phyloP scores from a whole-genome alignment of 495 filamentous ascomycete genomes.

The Neurospora africana region DNA sequence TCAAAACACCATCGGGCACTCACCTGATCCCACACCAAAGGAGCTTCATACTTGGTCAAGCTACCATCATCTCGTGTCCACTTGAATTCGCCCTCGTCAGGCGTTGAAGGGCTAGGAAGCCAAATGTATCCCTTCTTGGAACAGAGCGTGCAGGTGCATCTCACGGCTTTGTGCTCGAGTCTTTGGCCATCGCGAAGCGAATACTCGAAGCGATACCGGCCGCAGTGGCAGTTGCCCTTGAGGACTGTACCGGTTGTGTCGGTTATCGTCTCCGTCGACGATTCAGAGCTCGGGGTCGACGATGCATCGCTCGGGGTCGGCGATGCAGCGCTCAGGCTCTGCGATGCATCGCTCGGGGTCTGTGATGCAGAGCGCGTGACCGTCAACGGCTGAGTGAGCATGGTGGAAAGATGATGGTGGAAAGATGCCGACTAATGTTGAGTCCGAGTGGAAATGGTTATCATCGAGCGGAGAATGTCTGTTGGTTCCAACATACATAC shows the following conservation, averaged over 20 bases:
- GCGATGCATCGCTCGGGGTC: neutral
- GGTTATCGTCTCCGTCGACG: neutral
- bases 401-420: neutral
- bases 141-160: conserved; percentile 16
- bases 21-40: conserved; percentile 1
- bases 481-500: neutral
- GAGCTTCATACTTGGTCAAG: conserved; percentile 1
- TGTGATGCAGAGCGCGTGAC: neutral
- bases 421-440: neutral
- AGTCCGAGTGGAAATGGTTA: neutral
- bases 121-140: conserved; percentile 16
- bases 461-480: neutral
- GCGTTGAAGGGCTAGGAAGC: neutral
- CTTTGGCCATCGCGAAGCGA: neutral
- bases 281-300: neutral
- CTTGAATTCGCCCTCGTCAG: neutral
- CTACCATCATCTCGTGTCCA: conserved; percentile 3
- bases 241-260: neutral
- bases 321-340: neutral
- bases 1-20: neutral
- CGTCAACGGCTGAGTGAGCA: neutral
- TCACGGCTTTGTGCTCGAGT: conserved; percentile 2
- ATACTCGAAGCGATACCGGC: conserved; percentile 18
- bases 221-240: conserved; percentile 26
- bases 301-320: neutral